Percentiles rank a stretch among this genome's conserved stretches.
Evolutionary conservation across 1,139 yeast species (phyloP).

Genomic region (Schizosaccharomyces versatilis): DNA sequence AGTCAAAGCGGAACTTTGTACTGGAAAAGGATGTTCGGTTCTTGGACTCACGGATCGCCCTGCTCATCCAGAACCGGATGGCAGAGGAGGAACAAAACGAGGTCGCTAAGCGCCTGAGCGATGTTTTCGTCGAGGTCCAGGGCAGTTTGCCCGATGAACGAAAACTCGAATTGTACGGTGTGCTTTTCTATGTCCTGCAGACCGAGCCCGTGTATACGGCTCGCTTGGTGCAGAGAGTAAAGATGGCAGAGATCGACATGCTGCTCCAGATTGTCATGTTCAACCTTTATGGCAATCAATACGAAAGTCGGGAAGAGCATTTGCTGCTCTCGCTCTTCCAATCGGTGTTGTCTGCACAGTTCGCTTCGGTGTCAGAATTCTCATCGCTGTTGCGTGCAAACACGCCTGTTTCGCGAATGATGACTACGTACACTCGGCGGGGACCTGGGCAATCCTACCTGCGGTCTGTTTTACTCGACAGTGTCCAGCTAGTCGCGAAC

Average conservation of each 20-base stretch:
- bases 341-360: slow-evolving; percentile 22
- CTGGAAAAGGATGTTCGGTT: slow-evolving; percentile 24
- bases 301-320: slow-evolving; percentile 25
- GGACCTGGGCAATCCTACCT: slow-evolving; percentile 26
- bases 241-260: slow-evolving; percentile 23
- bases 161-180: slow-evolving; percentile 18
- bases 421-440: slow-evolving; percentile 25
- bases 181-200: slow-evolving; percentile 22
- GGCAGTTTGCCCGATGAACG: slow-evolving; percentile 12
- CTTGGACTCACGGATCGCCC: slow-evolving; percentile 23
- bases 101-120: slow-evolving; percentile 20
- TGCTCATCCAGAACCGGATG: slow-evolving; percentile 23
- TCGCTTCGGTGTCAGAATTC: slow-evolving; percentile 22
- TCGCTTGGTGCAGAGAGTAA: slow-evolving; percentile 20
- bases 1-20: slow-evolving; percentile 21
- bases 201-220: slow-evolving; percentile 24
- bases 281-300: slow-evolving; percentile 25
- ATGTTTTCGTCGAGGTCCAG: slow-evolving; percentile 11
- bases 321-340: slow-evolving; percentile 23
- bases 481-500: slow-evolving; percentile 19
- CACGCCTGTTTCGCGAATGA: slow-evolving; percentile 25
- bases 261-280: slow-evolving; percentile 25
- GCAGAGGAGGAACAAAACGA: slow-evolving; percentile 21
- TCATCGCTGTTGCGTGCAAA: slow-evolving; percentile 23
- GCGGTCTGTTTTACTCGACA: slow-evolving; percentile 19